These are phyloP conservation scores for Furcasterigmium furcatum DNA, from an alignment of 2,329 filamentous ascomycete genomes.

Conservation along the genomic window DNA sequence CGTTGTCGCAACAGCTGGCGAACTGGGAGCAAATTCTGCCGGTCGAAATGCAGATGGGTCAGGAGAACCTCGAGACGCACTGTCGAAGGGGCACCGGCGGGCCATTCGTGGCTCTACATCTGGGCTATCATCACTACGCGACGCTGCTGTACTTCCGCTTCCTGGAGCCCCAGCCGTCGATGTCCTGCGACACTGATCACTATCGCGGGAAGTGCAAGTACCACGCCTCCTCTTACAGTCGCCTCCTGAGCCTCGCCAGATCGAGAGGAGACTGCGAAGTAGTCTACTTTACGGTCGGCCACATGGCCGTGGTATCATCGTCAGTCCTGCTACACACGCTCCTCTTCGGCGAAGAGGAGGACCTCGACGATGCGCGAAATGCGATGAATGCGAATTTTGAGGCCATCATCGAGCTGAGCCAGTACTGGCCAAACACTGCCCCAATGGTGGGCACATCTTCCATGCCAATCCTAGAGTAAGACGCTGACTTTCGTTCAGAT, in stretches of 20 bases:
- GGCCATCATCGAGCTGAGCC: constrained; percentile 11
- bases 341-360: constrained; percentile 10
- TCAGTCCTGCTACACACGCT: constrained; percentile 14
- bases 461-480: too few species aligned
- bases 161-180: constrained; percentile 19
- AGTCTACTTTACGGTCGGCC: constrained; percentile 12
- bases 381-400: constrained; percentile 13
- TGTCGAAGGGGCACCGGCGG: constrained; percentile 19
- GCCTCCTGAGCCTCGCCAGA: constrained; percentile 13
- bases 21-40: constrained; percentile 13
- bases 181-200: background rate
- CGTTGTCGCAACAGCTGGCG: constrained; percentile 8
- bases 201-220: constrained; percentile 18
- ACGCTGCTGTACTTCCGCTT: constrained; percentile 33
- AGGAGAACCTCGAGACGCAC: constrained; percentile 15
- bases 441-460: too few species aligned
- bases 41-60: constrained; percentile 1
- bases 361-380: constrained; percentile 6
- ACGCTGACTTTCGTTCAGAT: constrained; percentile 6
- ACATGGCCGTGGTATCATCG: constrained; percentile 15
- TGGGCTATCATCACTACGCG: constrained; percentile 32
- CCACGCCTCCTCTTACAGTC: constrained; percentile 22
- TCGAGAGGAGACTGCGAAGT: constrained; percentile 7
- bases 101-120: constrained; percentile 29
- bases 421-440: constrained; percentile 12